Evolutionary conservation across 73 alveolate species (phyloP).

Genomic region (Paramecium sexaurelia): DNA sequence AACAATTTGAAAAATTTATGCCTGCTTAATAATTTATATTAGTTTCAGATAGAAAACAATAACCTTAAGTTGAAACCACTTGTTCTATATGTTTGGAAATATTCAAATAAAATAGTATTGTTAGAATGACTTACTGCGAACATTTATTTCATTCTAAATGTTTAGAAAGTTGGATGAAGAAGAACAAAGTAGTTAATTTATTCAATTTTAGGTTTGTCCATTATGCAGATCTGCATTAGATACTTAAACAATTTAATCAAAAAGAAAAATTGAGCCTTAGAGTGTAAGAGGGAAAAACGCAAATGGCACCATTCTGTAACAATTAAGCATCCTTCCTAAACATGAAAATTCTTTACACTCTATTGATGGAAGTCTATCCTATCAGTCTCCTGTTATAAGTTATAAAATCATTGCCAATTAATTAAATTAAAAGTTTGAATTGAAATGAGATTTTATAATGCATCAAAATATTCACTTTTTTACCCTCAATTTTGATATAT

Average conservation of each 20-base stretch:
- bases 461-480: too few relatives aligned
- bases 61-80: neutral
- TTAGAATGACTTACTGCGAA: slow-evolving; percentile 49
- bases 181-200: neutral
- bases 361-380: slow-evolving; percentile 11
- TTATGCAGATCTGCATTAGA: neutral
- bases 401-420: neutral
- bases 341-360: neutral
- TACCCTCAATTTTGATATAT: too few relatives aligned
- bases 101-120: neutral
- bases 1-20: neutral
- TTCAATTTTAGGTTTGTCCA: neutral
- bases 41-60: neutral
- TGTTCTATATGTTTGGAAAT: slow-evolving; percentile 24
- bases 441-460: neutral
- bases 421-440: neutral
- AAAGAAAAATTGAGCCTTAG: neutral
- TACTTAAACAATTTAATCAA: neutral
- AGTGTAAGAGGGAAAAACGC: neutral
- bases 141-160: slow-evolving; percentile 53
- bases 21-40: neutral
- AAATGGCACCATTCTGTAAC: neutral
- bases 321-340: neutral
- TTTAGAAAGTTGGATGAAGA: slow-evolving; percentile 41
- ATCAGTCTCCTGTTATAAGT: slow-evolving; percentile 21